A percentile compares a stretch with the other conserved stretches of the same genome.
These are phyloP conservation scores for Rhodotorula sp. DNA, from an alignment of 1,284 basidiomycete genomes.

Conservation along the genomic window DNA sequence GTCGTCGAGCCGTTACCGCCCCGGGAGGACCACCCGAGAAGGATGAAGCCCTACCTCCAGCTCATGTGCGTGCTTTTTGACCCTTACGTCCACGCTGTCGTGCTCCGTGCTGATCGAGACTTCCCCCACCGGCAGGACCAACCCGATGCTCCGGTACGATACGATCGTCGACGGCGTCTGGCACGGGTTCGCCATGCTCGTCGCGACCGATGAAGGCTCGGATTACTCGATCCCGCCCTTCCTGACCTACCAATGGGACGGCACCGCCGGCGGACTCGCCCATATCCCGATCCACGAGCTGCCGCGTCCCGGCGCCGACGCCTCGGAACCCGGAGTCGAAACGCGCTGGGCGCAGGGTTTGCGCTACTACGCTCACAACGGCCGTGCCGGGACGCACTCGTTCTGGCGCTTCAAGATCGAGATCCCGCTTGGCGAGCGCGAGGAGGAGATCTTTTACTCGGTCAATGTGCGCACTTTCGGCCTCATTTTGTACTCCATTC, in stretches of 20 bases:
- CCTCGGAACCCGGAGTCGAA: slow-evolving; percentile 12
- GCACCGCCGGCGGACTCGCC: slow-evolving; percentile 25
- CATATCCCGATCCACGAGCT: slow-evolving; percentile 29
- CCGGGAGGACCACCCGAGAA: slow-evolving; percentile 4
- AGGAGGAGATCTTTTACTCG: slow-evolving; percentile 75
- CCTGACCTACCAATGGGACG: slow-evolving; percentile 74
- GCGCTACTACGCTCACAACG: slow-evolving; percentile 64
- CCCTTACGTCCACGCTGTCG: neutral
- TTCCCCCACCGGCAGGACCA: neutral
- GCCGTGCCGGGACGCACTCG: slow-evolving; percentile 50
- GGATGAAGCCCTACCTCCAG: slow-evolving; percentile 66
- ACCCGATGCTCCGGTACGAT: slow-evolving; percentile 58
- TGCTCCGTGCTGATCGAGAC: neutral
- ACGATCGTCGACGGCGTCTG: slow-evolving; percentile 76
- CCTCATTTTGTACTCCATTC: neutral
- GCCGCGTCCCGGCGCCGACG: neutral
- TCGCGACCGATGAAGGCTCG: slow-evolving; percentile 43
- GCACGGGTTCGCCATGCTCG: slow-evolving; percentile 61
- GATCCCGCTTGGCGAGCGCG: slow-evolving; percentile 68
- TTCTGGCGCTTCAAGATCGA: slow-evolving; percentile 94
- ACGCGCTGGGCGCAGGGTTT: slow-evolving; percentile 63
- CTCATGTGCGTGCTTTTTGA: slow-evolving; percentile 21
- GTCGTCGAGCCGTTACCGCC: slow-evolving; percentile 20
- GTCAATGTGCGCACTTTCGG: slow-evolving; percentile 44
- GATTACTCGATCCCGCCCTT: slow-evolving; percentile 56